Evolutionary conservation across 805 yeast species (phyloP), one percentile per base, ranked within the genome.

Genomic region (Pichia phayaonensis): DNA sequence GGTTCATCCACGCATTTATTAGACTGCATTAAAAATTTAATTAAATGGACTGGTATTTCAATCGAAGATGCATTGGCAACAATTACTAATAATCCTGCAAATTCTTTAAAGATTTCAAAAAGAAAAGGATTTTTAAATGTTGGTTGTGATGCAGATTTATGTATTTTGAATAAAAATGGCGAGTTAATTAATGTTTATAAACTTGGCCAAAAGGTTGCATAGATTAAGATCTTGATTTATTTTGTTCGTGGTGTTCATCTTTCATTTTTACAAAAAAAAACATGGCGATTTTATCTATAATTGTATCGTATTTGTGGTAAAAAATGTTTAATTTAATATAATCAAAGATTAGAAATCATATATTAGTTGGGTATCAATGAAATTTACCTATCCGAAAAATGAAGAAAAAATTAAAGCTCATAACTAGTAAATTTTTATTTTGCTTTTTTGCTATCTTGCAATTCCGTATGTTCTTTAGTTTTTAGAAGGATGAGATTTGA

Each of bases 1-100:
- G 84, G 84, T 26, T 74, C 80, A 20, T 82, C 81, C n/a, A 76
- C 83, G 10, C 72, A 76, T 29, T 70, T 79, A 47, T 73, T 77
- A 24, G 70, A 70, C 47, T 75, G 81, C 59, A 62, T 79, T 31
- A 66, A 76, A 53, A 78, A 79, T 62, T 67, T 78, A 48, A 68
- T 72, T 60, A 53, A 64, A 42, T 79, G 84, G 84, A 67, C 77
- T 5, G 64, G 66, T 23, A 64, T 77, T 24, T 55, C 75, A 5
- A 66, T 79, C 50, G 74, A 77, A 11, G 70, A 74, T 58, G 83
- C 82, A n/a, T 68, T 79, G n/a, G 68, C 73, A 55, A 71, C 81
- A 4, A 80, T 73, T 42, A 79, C 84, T 41, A 74, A 76, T 52
- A 73, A 75, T 55, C 77, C 84, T 16, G 80, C 84, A 2, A 61